Conservation (phyloP, 2,329 filamentous ascomycete species). For the Fusarium anthophilum region DNA sequence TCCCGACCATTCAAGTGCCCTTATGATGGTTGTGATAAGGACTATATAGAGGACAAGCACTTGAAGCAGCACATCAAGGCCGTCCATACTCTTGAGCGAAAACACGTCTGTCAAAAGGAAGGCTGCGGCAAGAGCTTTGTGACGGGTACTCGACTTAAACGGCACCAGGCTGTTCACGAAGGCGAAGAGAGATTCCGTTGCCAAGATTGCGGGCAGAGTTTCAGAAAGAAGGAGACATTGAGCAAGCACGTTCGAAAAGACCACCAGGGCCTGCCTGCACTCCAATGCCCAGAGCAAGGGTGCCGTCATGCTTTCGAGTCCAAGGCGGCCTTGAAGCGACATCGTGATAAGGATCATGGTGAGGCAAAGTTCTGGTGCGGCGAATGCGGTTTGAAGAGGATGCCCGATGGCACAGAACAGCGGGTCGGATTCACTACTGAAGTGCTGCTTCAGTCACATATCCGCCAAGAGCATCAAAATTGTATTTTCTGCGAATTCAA, state of each 20-base stretch:
- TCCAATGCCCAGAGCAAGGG: conserved; percentile 68
- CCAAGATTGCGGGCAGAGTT: conserved; percentile 78
- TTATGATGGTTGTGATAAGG: conserved; percentile 77
- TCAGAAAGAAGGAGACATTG: conserved; percentile 88
- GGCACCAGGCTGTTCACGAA: conserved; percentile 79
- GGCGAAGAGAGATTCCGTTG: conserved; percentile 81
- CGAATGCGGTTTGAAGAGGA: conserved; percentile 65
- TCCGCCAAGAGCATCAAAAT: conserved; percentile 75
- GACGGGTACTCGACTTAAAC: conserved; percentile 78
- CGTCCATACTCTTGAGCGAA: conserved; percentile 76
- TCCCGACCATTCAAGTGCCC: conserved; percentile 82
- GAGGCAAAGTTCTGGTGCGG: conserved; percentile 79
- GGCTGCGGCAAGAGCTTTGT: conserved; percentile 84
- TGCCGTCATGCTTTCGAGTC: conserved; percentile 80
- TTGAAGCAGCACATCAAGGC: conserved; percentile 86
- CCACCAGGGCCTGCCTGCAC: conserved; percentile 78
- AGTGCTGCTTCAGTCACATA: conserved; percentile 76
- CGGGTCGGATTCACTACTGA: conserved; percentile 76
- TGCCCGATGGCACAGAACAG: conserved; percentile 51
- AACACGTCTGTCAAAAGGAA: conserved; percentile 75
- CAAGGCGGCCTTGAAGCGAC: conserved; percentile 74
- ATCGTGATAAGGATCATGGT: conserved; percentile 75
- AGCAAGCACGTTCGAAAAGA: conserved; percentile 82
- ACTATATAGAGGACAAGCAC: conserved; percentile 87
- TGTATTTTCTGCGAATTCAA: conserved; percentile 79